Base-by-base conservation (phyloP, 352 stramenopile species). In the Globisporangium lucens region DNA sequence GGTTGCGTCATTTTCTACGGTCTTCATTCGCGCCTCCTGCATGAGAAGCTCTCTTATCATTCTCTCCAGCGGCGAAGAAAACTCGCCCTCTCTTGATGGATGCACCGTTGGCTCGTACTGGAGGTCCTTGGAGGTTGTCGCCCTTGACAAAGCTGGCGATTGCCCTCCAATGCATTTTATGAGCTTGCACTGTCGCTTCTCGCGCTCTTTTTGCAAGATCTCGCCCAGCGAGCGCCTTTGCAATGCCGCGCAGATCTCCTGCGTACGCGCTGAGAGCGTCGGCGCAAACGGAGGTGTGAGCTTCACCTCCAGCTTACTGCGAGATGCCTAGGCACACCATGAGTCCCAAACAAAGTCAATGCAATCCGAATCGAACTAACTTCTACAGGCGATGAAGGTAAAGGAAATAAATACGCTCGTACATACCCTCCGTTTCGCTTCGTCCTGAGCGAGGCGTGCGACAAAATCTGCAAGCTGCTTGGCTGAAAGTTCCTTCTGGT, bases 391-490 rank as follows among this genome's bases (percentile, higher is more conserved):
- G 22, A 46, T 5, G 4, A 17, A 13, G 12, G 38, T 4, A 46
- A 17, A 13, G 38, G 20, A 13, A 15, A 10, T 51, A 2, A 27
- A 20, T 20, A 13, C 2, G 0, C 9, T 7, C 7, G 29, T n/a
- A 49, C 55, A 29, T 47, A 69, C 64, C 8, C n/a, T 24, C 43
- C 64, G 64, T 27, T 60, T 63, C 22, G 22, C 43, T 20, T 64
- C 64, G 47, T 59, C 56, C 55, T 17, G n/a, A 0, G 29, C 51
- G 30, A 77, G 73, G 4, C 73, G 75, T 4, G 52, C 59, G 38
- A 82, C 61, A 49, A 82, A 79, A 41, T 30, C 59, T 33, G 70
- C 56, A 36, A 77, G 67, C 13, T 67, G 59, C 15, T 47, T 51
- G 5, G 59, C 17, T 20, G 65, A 46, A 10, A 66, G 30, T 3